These are phyloP conservation scores for Melanomma pulvis-pyrius DNA, from an alignment of 495 filamentous ascomycete genomes.

Conservation along the genomic window DNA sequence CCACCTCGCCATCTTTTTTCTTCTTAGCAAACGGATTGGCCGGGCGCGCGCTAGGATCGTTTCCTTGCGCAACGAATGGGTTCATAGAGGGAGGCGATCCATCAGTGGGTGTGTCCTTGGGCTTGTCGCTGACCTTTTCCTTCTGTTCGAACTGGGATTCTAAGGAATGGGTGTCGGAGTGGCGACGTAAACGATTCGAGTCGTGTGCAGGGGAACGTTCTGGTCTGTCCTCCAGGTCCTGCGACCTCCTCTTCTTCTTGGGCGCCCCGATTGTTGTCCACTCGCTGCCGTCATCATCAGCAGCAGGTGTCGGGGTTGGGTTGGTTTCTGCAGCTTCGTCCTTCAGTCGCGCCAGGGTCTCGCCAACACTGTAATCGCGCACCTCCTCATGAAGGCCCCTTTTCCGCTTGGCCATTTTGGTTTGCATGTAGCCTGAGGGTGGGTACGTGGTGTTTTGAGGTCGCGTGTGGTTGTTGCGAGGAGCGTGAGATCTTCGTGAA, in stretches of 20 bases:
- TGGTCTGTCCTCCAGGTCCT: background rate
- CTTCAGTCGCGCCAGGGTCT: conserved; percentile 35
- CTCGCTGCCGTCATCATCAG: conserved; percentile 16
- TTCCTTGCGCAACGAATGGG: background rate
- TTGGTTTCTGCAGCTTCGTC: conserved; percentile 1
- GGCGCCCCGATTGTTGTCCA: conserved; percentile 21
- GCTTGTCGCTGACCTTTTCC: background rate
- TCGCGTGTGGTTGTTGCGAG: background rate
- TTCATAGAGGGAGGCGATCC: background rate
- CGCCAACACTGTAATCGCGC: conserved; percentile 30
- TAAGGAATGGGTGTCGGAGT: background rate
- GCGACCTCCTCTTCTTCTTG: conserved; percentile 26
- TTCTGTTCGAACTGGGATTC: background rate
- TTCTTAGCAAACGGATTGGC: background rate
- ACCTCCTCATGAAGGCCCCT: conserved; percentile 1
- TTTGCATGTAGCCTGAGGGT: background rate
- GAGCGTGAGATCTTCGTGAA: background rate
- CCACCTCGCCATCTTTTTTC: background rate
- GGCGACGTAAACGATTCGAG: background rate
- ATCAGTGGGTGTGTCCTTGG: background rate
- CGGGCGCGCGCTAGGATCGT: background rate
- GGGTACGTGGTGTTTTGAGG: background rate
- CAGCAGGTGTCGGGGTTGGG: background rate
- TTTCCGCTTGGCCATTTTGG: conserved; percentile 21
- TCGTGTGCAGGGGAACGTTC: background rate